Conservation (phyloP, 805 yeast genomes). For the Sungouiella blattae region DNA sequence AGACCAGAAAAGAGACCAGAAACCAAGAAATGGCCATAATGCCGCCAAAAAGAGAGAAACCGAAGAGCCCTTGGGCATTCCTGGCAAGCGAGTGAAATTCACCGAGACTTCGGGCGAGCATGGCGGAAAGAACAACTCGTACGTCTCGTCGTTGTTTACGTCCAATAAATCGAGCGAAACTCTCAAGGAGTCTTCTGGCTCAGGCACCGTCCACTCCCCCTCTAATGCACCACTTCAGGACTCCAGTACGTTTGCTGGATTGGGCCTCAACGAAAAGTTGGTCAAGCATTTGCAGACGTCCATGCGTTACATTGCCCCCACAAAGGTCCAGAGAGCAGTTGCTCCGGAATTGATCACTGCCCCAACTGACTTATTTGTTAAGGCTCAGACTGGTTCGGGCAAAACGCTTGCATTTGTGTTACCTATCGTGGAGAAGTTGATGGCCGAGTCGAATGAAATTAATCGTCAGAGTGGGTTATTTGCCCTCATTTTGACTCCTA, state of each 20-base stretch:
- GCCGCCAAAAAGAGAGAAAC: conserved; percentile 5
- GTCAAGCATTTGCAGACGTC: conserved; percentile 52
- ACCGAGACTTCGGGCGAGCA: conserved; percentile 48
- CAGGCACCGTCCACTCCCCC: conserved; percentile 44
- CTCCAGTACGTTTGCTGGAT: conserved; percentile 62
- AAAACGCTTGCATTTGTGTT: conserved; percentile 85
- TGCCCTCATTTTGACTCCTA: conserved; percentile 87
- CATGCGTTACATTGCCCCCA: conserved; percentile 64
- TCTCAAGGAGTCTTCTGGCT: conserved; percentile 49
- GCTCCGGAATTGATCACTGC: conserved; percentile 52
- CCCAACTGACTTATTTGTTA: conserved; percentile 73
- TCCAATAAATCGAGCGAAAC: conserved; percentile 43
- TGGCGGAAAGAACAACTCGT: conserved; percentile 58
- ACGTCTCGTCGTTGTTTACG: conserved; percentile 80
- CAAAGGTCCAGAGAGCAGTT: conserved; percentile 80
- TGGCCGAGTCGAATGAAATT: conserved; percentile 45
- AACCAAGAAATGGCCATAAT: conserved; percentile 2
- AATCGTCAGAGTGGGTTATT: conserved; percentile 76
- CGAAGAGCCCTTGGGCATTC: conserved; percentile 6
- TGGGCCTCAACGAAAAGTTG: conserved; percentile 61
- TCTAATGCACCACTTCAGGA: conserved; percentile 87
- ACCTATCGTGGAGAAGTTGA: conserved; percentile 74
- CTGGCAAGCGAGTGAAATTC: conserved; percentile 37
- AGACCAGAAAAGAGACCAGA: conserved; percentile 3
- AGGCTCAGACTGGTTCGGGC: conserved; percentile 98